Evolutionary conservation across 2,329 filamentous ascomycete genomes (phyloP).

Genomic region (Elsinoe australis): DNA sequence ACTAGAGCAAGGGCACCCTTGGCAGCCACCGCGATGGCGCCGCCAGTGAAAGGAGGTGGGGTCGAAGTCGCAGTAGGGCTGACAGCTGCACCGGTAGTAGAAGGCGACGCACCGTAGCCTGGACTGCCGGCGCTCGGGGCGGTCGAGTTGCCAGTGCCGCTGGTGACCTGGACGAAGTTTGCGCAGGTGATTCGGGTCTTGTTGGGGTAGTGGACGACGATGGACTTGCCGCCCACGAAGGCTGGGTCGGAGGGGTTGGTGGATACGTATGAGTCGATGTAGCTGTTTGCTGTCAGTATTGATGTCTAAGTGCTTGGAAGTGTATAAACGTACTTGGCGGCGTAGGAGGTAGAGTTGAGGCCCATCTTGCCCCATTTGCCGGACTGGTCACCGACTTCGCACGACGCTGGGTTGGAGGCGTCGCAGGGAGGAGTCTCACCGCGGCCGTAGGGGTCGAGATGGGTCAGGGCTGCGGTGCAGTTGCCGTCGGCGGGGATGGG

Average conservation of each 20-base stretch:
- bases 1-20: not conserved
- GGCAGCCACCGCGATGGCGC: not conserved
- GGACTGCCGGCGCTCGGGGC: not conserved
- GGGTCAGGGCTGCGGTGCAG: slow-evolving; percentile 59
- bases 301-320: not conserved
- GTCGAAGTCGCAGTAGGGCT: not conserved
- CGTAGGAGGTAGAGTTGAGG: slow-evolving; percentile 24
- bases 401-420: slow-evolving; percentile 49
- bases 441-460: slow-evolving; percentile 63
- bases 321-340: slow-evolving; percentile 24
- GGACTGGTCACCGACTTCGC: slow-evolving; percentile 68
- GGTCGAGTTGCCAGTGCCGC: slow-evolving; percentile 1
- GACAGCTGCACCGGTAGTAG: not conserved
- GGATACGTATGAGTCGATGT: slow-evolving; percentile 45
- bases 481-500: slow-evolving; percentile 60
- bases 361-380: slow-evolving; percentile 62
- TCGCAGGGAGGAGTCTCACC: slow-evolving; percentile 58
- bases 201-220: slow-evolving; percentile 49
- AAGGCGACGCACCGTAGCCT: not conserved
- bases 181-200: slow-evolving; percentile 50
- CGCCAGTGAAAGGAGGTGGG: slow-evolving; percentile 1
- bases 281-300: slow-evolving; percentile 28
- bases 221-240: slow-evolving; percentile 47
- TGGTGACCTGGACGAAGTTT: slow-evolving; percentile 10
- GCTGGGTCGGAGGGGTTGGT: slow-evolving; percentile 35